Percentiles rank a stretch among this genome's conserved stretches.
phyloP scores from a whole-genome alignment of 805 yeast species.

The Candida methanosorbosa region DNA sequence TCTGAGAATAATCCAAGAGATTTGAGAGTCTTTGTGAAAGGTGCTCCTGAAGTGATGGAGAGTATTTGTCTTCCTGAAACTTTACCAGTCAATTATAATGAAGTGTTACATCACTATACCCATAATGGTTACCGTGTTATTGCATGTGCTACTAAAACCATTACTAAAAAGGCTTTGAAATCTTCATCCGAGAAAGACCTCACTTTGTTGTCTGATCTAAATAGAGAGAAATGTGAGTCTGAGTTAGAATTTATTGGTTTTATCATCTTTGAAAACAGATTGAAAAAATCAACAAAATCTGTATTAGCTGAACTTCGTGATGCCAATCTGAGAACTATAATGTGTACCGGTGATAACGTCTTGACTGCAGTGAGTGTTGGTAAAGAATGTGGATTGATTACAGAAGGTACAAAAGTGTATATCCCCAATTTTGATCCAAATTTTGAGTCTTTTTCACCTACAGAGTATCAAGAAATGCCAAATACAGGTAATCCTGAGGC shows the following conservation, averaged over 20 bases:
- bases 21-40: constrained; percentile 65
- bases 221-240: constrained; percentile 62
- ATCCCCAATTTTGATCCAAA: constrained; percentile 44
- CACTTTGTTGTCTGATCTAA: constrained; percentile 37
- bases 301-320: constrained; percentile 51
- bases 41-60: constrained; percentile 93
- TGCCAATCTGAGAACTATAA: constrained; percentile 74
- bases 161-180: constrained; percentile 13
- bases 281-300: constrained; percentile 58
- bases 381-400: constrained; percentile 67
- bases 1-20: constrained; percentile 25
- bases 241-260: constrained; percentile 76
- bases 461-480: background rate
- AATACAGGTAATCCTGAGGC: background rate
- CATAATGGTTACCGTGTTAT: constrained; percentile 93
- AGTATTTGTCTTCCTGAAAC: constrained; percentile 66
- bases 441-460: too few species aligned
- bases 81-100: constrained; percentile 68
- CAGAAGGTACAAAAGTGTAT: constrained; percentile 34
- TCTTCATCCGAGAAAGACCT: constrained; percentile 27
- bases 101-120: constrained; percentile 73
- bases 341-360: constrained; percentile 98
- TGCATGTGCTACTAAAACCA: constrained; percentile 69
- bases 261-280: constrained; percentile 84
- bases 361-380: constrained; percentile 93